Percentiles rank a stretch among this genome's conserved stretches.
Evolutionary conservation across 768 basidiomycete species (phyloP).

Genomic region (Lentinus tigrinus): DNA sequence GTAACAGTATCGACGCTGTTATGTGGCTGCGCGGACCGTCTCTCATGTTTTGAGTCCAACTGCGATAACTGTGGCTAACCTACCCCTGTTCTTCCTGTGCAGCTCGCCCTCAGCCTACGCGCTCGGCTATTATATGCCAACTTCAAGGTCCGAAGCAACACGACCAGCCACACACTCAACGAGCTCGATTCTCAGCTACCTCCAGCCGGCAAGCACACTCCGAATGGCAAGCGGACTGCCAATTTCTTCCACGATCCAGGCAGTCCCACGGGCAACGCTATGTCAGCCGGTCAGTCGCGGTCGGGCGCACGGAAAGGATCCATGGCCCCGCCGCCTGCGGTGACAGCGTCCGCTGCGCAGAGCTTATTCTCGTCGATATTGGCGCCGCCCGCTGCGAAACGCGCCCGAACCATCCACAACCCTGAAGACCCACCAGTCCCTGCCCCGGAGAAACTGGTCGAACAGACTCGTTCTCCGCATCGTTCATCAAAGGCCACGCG

Average conservation of each 20-base stretch:
- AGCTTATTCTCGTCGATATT: constrained; percentile 75
- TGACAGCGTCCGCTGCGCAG: constrained; percentile 43
- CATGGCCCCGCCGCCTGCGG: constrained; percentile 30
- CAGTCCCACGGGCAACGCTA: constrained; percentile 46
- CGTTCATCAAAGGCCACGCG: constrained; percentile 24
- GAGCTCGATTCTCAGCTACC: constrained; percentile 66
- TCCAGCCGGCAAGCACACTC: constrained; percentile 36
- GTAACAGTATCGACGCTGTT: no score
- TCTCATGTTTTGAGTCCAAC: no score
- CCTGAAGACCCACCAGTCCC: constrained; percentile 65
- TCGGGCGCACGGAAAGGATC: constrained; percentile 23
- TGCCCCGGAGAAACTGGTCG: constrained; percentile 38
- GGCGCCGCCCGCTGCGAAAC: constrained; percentile 72
- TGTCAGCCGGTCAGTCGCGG: constrained; percentile 40
- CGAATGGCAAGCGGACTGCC: constrained; percentile 29
- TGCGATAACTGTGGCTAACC: neutral
- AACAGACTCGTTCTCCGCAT: constrained; percentile 22
- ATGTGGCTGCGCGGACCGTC: no score
- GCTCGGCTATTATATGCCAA: constrained; percentile 81
- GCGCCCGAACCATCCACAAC: constrained; percentile 78
- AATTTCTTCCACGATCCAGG: constrained; percentile 53
- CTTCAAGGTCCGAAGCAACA: constrained; percentile 78
- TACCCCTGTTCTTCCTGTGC: constrained; percentile 19
- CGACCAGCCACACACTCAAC: constrained; percentile 60
- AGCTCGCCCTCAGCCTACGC: constrained; percentile 82